phyloP scores from a whole-genome alignment of 192 early-diverging fungal genomes.

The Lunasporangiospora selenospora region DNA sequence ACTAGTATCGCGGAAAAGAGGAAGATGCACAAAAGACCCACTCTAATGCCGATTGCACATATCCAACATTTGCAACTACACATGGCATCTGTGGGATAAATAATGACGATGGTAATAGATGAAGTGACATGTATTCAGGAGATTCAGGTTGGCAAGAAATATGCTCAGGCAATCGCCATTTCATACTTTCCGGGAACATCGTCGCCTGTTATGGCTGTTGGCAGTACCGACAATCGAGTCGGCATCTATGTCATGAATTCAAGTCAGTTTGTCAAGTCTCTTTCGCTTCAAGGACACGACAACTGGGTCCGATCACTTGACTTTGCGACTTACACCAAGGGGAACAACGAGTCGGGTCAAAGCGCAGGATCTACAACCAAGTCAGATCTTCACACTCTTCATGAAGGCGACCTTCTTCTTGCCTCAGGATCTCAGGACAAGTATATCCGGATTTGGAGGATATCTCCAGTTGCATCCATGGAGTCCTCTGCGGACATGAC shows the following conservation, averaged over 20 bases:
- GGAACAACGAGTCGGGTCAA: neutral
- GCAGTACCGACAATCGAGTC: constrained; percentile 82
- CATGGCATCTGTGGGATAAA: neutral
- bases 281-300: constrained; percentile 86
- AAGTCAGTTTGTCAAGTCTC: constrained; percentile 65
- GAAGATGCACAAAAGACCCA: neutral
- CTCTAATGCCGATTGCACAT: neutral
- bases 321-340: constrained; percentile 66
- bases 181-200: constrained; percentile 68
- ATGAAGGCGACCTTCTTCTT: constrained; percentile 82
- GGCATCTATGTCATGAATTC: constrained; percentile 66
- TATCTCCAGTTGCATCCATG: constrained; percentile 57
- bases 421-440: constrained; percentile 92
- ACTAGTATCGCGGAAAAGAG: neutral
- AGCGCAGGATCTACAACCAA: neutral
- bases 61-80: constrained; percentile 4
- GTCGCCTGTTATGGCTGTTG: constrained; percentile 77
- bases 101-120: constrained; percentile 26
- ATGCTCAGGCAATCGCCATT: constrained; percentile 72
- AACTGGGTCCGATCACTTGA: constrained; percentile 91
- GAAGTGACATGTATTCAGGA: constrained; percentile 68
- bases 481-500: too few relatives aligned
- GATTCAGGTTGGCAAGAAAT: constrained; percentile 68
- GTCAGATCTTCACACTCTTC: constrained; percentile 59
- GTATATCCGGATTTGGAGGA: constrained; percentile 92